Base-by-base conservation (phyloP, 192 early-diverging fungal species). In the Podila verticillata region DNA sequence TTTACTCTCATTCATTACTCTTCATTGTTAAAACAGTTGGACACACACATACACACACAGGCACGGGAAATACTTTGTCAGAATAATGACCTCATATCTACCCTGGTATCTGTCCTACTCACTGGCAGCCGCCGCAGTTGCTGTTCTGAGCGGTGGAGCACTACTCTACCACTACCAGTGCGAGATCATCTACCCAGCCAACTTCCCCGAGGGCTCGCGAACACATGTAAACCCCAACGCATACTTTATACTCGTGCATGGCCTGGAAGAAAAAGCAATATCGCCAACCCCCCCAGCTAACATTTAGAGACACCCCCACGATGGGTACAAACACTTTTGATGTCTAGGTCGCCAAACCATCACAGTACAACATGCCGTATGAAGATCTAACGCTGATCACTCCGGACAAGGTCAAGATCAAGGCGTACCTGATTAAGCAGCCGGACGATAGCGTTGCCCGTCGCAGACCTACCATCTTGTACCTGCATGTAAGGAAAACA, bases 121-220 rank as follows among this genome's bases (percentile, higher is more conserved):
- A 15, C 59, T 87, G 4, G 84, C 85, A 10, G 71, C 82, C 3
- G 83, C 82, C 44, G 84, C 77, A 5, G 62, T 86, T 4, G 85
- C 86, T 1, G 80, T 84, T 19, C 70, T 86, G 44, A 72, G 82
- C 32, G 84, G 83, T 17, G 84, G 82, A 35, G 66, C 82, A 0
- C 39, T 91, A 26, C 84, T 95, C 15, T 93, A 91, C 66, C 48
- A 89, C 71, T 94, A 91, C 58, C 94, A 95, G 68, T 90, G 91
- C 35, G 87, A 91, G 67, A 88, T 95, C 59, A 92, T 95, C 59
- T 95, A 95, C 63, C 92, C 92, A n/a, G 87, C 91, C 39, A 88
- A 60, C 48, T 85, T 85, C 62, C 89, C 89, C 13, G 82, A 84
- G 56, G 89, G 86, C 28, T 90, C 89, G 7, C 68, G 89, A 66